Percentiles rank a stretch among this genome's conserved stretches.
Conservation (phyloP, 768 basidiomycete species). For the Mycena filopes region DNA sequence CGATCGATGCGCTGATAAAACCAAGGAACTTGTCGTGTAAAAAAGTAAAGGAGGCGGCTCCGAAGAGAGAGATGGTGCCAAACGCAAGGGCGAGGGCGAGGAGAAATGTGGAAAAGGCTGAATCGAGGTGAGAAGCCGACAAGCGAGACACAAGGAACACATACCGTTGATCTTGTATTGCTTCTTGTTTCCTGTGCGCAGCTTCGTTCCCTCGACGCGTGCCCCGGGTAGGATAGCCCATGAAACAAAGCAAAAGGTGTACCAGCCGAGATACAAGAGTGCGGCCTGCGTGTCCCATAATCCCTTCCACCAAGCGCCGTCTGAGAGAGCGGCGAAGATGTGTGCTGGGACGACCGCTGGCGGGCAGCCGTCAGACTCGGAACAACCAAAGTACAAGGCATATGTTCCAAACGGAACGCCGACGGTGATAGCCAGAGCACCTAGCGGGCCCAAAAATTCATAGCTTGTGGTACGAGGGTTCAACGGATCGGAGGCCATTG, state of each 20-base stretch:
- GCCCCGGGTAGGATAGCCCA: conserved; percentile 87
- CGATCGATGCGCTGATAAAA: conserved; percentile 81
- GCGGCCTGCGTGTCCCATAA: conserved; percentile 88
- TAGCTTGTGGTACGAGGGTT: conserved; percentile 79
- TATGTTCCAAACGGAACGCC: conserved; percentile 79
- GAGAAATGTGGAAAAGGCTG: conserved; percentile 90
- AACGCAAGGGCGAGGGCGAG: conserved; percentile 78
- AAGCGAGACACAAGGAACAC: neutral
- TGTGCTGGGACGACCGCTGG: conserved; percentile 59
- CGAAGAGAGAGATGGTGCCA: conserved; percentile 77
- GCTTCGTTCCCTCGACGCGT: conserved; percentile 70
- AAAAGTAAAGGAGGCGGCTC: conserved; percentile 86
- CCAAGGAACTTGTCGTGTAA: conserved; percentile 94
- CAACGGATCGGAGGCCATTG: conserved; percentile 39
- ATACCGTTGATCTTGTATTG: conserved; percentile 95
- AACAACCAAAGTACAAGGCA: conserved; percentile 81
- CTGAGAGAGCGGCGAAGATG: conserved; percentile 58
- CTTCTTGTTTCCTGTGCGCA: conserved; percentile 82
- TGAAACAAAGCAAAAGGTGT: conserved; percentile 81
- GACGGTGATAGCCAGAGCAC: conserved; percentile 76
- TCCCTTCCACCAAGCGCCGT: conserved; percentile 70
- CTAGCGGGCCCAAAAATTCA: conserved; percentile 87
- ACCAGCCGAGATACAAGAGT: conserved; percentile 87
- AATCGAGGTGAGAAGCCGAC: neutral
- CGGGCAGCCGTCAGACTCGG: conserved; percentile 76